Conservation (phyloP, 345 rosid species). For the Eutrema yunnanense region DNA sequence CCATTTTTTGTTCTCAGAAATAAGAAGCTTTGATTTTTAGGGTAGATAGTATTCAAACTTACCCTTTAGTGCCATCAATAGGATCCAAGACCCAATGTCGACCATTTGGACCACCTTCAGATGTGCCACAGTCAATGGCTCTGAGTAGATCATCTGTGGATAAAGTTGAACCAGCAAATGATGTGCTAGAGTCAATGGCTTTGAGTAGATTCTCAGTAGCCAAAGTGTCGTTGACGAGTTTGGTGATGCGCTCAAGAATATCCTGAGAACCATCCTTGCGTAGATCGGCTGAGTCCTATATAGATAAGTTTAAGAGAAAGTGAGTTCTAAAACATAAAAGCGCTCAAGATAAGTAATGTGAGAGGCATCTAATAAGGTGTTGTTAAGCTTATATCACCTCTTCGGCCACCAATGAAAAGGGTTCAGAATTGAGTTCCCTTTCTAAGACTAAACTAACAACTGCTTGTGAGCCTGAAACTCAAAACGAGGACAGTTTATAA, state of each 20-base stretch:
- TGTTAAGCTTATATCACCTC: slow-evolving; percentile 51
- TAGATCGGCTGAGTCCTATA: slow-evolving; percentile 80
- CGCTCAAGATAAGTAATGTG: background rate
- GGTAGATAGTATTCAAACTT: slow-evolving; percentile 6
- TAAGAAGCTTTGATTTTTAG: too few species aligned
- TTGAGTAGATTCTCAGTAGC: slow-evolving; percentile 53
- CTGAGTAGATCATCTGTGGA: slow-evolving; percentile 59
- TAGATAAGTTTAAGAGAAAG: slow-evolving; percentile 8
- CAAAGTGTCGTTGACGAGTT: slow-evolving; percentile 75
- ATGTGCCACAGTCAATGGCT: slow-evolving; percentile 75
- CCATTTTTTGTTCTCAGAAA: too few species aligned
- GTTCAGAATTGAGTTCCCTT: slow-evolving; percentile 60
- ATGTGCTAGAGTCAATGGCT: slow-evolving; percentile 63
- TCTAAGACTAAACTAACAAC: slow-evolving; percentile 71
- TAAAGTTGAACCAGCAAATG: slow-evolving; percentile 40
- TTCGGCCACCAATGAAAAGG: slow-evolving; percentile 87
- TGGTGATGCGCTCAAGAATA: slow-evolving; percentile 61
- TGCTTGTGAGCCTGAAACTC: slow-evolving; percentile 81
- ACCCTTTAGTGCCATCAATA: slow-evolving; percentile 99
- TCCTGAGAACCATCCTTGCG: slow-evolving; percentile 57
- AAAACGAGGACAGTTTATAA: background rate
- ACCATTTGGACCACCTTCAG: slow-evolving; percentile 88
- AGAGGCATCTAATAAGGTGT: background rate
- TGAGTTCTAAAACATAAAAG: background rate
- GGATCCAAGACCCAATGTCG: slow-evolving; percentile 99